Evolutionary conservation across 148 eudicot species (phyloP).

Genomic region (Vaccinium corymbosum): DNA sequence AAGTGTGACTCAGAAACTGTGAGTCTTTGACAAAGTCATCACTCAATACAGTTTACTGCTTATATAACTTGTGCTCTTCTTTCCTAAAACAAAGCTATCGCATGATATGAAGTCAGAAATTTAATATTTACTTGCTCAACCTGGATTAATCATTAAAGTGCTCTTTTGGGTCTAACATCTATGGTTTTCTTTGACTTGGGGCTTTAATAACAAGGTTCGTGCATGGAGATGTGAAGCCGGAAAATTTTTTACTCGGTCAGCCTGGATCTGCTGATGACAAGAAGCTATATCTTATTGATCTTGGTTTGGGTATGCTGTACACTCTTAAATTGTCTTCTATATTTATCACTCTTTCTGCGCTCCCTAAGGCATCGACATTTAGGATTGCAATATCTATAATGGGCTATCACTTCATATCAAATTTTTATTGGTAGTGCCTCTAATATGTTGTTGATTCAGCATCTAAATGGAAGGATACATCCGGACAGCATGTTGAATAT

Average conservation of each 20-base stretch:
- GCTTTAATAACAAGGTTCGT: conserved; percentile 53
- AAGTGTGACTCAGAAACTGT: background rate
- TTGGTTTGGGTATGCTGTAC: conserved; percentile 73
- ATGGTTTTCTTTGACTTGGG: background rate
- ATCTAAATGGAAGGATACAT: conserved; percentile 82
- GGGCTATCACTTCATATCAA: background rate
- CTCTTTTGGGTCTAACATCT: background rate
- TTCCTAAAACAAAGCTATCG: background rate
- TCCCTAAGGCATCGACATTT: background rate
- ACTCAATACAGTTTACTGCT: background rate
- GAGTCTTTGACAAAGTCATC: background rate
- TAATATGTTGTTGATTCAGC: conserved; percentile 46
- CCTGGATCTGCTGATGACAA: conserved; percentile 83
- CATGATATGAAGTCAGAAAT: background rate
- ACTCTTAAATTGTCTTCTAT: background rate
- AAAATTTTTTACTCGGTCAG: conserved; percentile 85
- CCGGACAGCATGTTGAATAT: conserved; percentile 85
- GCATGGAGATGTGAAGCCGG: conserved; percentile 97
- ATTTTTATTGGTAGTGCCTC: conserved; percentile 17
- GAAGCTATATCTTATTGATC: conserved; percentile 91
- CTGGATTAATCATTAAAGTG: too few species aligned
- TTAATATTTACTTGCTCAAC: background rate
- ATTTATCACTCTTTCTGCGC: background rate
- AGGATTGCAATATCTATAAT: background rate
- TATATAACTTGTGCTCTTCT: background rate